These are phyloP conservation scores for Grosmannia serpens DNA, from an alignment of 2,329 filamentous ascomycete genomes.

Conservation along the genomic window DNA sequence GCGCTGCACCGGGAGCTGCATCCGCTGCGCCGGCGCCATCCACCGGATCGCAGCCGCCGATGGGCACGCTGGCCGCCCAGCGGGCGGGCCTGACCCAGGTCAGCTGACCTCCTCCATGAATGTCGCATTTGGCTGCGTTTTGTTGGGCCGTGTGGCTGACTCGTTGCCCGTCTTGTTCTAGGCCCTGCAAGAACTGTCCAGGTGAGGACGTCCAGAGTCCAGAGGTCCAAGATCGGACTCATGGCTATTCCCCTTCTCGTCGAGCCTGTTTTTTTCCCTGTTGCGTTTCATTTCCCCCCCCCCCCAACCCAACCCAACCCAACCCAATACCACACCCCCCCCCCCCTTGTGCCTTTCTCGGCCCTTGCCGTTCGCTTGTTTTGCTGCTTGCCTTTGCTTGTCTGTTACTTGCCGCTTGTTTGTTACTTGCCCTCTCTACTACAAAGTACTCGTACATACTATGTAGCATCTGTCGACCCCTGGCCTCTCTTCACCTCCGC, in stretches of 20 bases:
- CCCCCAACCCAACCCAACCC: not conserved
- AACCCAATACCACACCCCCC: not conserved
- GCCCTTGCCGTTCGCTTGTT: too few relatives aligned
- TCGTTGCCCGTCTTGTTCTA: slow-evolving; percentile 1
- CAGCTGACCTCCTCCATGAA: not conserved
- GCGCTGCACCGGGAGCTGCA: not conserved
- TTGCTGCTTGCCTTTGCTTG: too few relatives aligned
- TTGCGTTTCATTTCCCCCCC: too few relatives aligned
- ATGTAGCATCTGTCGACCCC: too few relatives aligned
- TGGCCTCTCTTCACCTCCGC: too few relatives aligned
- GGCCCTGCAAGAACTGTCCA: slow-evolving; percentile 9
- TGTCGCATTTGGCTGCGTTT: not conserved
- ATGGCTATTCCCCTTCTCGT: too few relatives aligned
- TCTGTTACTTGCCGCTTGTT: not conserved
- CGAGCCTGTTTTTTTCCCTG: too few relatives aligned
- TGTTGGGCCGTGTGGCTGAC: not conserved
- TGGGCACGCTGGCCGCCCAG: not conserved
- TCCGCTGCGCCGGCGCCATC: not conserved
- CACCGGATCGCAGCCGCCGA: not conserved
- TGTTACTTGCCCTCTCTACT: too few relatives aligned
- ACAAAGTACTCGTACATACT: too few relatives aligned
- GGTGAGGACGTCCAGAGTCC: slow-evolving; percentile 1
- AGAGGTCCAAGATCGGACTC: too few relatives aligned
- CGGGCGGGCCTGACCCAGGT: slow-evolving; percentile 8
- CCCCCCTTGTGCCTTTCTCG: too few relatives aligned